Percentiles rank a stretch among this genome's conserved stretches.
Evolutionary conservation across 768 basidiomycete genomes (phyloP).

Genomic region (Rubroboletus pulcherrimus): DNA sequence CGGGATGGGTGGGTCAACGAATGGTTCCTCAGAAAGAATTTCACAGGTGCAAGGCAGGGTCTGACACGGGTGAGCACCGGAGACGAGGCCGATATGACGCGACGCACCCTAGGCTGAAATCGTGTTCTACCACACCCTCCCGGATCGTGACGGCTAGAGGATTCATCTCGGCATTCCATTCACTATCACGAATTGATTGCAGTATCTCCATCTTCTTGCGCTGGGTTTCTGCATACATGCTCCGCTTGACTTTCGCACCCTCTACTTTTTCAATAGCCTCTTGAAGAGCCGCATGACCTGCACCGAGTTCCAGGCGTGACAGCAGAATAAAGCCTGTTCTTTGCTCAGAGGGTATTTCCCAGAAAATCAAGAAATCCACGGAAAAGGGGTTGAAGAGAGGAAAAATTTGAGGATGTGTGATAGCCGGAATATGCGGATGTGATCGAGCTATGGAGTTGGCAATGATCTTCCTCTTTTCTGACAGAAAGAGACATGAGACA

Average conservation of each 20-base stretch:
- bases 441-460: constrained; percentile 34
- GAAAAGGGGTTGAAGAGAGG: constrained; percentile 74
- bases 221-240: constrained; percentile 89
- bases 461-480: constrained; percentile 44
- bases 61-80: constrained; percentile 35
- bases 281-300: constrained; percentile 61
- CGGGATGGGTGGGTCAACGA: constrained; percentile 61
- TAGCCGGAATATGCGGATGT: constrained; percentile 56
- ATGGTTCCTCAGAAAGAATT: constrained; percentile 64
- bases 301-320: constrained; percentile 61
- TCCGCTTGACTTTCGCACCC: constrained; percentile 64
- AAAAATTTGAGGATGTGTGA: constrained; percentile 58
- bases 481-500: constrained; percentile 46
- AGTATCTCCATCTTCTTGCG: constrained; percentile 67
- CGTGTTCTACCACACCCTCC: constrained; percentile 48
- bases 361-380: constrained; percentile 73
- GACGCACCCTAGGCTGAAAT: constrained; percentile 70
- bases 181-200: constrained; percentile 59
- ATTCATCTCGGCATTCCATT: constrained; percentile 79
- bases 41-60: constrained; percentile 49
- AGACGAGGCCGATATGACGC: background rate
- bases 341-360: constrained; percentile 60
- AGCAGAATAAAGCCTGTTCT: constrained; percentile 61
- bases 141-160: constrained; percentile 57
- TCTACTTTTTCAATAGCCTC: constrained; percentile 58